phyloP scores from a whole-genome alignment of 2,329 filamentous ascomycete genomes.

The Colletotrichum orbiculare region DNA sequence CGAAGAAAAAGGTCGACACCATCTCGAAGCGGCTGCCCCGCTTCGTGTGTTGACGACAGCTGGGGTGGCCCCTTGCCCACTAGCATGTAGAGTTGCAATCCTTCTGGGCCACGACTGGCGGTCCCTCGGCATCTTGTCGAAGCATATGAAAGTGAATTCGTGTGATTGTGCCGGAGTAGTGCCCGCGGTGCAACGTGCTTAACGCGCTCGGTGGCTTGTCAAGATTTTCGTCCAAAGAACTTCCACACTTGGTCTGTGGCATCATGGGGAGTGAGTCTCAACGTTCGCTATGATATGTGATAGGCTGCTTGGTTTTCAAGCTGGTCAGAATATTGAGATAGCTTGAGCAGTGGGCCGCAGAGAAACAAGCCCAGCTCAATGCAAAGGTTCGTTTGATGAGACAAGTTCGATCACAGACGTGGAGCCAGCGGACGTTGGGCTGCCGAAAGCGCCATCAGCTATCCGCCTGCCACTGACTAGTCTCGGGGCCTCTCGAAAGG shows the following conservation, averaged over 20 bases:
- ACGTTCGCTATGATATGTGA: not conserved
- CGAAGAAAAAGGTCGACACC: conserved; percentile 37
- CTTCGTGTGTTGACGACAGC: conserved; percentile 33
- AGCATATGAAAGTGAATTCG: conserved; percentile 37
- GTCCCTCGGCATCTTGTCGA: conserved; percentile 37
- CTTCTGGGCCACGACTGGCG: conserved; percentile 19
- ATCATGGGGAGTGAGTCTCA: no score
- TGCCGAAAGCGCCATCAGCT: not conserved
- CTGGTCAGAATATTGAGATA: no score
- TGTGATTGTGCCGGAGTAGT: conserved; percentile 12
- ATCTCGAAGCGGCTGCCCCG: conserved; percentile 36
- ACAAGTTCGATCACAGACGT: conserved; percentile 16
- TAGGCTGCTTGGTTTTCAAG: not conserved
- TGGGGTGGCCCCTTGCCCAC: conserved; percentile 26
- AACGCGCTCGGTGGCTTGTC: conserved; percentile 15
- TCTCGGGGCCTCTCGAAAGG: not conserved
- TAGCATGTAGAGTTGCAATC: conserved; percentile 30
- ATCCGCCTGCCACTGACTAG: not conserved
- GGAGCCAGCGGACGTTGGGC: conserved; percentile 21
- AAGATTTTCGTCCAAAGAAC: not conserved
- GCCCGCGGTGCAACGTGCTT: conserved; percentile 8
- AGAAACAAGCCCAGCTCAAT: not conserved
- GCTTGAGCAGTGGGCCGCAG: not conserved
- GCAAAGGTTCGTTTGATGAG: conserved; percentile 8
- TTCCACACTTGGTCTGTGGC: no score